Conservation (phyloP, 2,329 filamentous ascomycete species). For the Aspergillus arachidicola region DNA sequence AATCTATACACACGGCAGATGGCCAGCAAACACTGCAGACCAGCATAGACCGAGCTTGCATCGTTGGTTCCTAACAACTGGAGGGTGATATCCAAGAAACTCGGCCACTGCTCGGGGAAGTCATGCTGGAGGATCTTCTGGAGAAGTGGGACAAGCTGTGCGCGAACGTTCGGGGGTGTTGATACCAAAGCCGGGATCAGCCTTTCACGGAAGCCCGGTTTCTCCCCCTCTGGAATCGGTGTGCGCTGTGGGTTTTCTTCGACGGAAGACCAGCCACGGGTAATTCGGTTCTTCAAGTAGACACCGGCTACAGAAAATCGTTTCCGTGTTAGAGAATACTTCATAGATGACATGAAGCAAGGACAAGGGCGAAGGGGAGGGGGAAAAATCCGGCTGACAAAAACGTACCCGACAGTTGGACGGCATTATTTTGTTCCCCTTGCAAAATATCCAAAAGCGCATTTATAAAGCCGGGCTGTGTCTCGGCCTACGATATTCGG, state of each 20-base stretch:
- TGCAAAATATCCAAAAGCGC: conserved; percentile 89
- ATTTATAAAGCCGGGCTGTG: conserved; percentile 85
- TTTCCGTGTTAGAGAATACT: conserved; percentile 13
- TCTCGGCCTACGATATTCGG: conserved; percentile 70
- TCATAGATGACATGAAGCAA: background rate
- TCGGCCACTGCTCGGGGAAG: conserved; percentile 91
- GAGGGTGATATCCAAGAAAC: conserved; percentile 89
- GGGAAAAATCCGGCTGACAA: conserved; percentile 19
- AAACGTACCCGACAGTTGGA: conserved; percentile 83
- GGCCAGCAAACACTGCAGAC: conserved; percentile 88
- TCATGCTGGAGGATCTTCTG: conserved; percentile 96
- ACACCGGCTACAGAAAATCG: conserved; percentile 70
- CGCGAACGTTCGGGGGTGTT: conserved; percentile 78
- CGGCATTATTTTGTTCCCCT: conserved; percentile 79
- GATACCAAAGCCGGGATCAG: conserved; percentile 85
- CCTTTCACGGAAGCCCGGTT: conserved; percentile 80
- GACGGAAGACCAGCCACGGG: conserved; percentile 80
- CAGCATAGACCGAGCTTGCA: conserved; percentile 83
- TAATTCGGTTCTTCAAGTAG: conserved; percentile 97
- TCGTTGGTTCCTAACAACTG: conserved; percentile 86
- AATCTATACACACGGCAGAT: conserved; percentile 96
- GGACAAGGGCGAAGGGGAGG: conserved; percentile 5
- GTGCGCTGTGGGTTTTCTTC: conserved; percentile 74
- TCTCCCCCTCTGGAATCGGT: conserved; percentile 85
- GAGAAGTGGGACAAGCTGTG: conserved; percentile 90